Percentiles rank a stretch among this genome's conserved stretches.
Evolutionary conservation across 345 rosid genomes (phyloP).

Genomic region (Lenwebbia sp.): DNA sequence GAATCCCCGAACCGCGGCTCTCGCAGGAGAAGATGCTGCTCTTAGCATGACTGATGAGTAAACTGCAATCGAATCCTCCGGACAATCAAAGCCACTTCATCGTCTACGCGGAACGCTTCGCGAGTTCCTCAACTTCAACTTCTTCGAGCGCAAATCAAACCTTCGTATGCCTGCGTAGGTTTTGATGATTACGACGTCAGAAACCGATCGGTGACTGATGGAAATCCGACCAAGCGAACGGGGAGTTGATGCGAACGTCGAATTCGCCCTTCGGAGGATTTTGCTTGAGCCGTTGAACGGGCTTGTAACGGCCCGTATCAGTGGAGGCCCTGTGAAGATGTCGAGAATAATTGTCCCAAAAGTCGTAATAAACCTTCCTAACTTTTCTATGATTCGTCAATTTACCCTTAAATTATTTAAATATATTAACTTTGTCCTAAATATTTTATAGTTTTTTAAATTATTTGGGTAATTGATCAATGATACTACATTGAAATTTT

Average conservation of each 20-base stretch:
- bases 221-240: neutral
- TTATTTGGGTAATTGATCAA: too few species aligned
- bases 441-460: too few species aligned
- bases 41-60: neutral
- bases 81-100: neutral
- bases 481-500: too few species aligned
- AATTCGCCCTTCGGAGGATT: neutral
- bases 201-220: neutral
- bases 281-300: neutral
- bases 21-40: neutral
- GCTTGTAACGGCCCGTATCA: neutral
- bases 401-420: too few species aligned
- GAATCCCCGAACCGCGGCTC: neutral
- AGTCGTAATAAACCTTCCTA: too few species aligned
- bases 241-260: neutral
- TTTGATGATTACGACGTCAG: neutral
- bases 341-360: too few species aligned
- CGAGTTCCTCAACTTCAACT: neutral
- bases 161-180: neutral
- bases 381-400: too few species aligned
- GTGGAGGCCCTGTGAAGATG: neutral
- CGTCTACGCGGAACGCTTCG: neutral
- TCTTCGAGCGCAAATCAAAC: neutral
- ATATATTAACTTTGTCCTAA: too few species aligned
- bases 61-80: neutral